Percentiles rank a stretch among this genome's conserved stretches.
These are phyloP conservation scores for Exophiala viscosa DNA, from an alignment of 2,329 filamentous ascomycete genomes.

Conservation along the genomic window DNA sequence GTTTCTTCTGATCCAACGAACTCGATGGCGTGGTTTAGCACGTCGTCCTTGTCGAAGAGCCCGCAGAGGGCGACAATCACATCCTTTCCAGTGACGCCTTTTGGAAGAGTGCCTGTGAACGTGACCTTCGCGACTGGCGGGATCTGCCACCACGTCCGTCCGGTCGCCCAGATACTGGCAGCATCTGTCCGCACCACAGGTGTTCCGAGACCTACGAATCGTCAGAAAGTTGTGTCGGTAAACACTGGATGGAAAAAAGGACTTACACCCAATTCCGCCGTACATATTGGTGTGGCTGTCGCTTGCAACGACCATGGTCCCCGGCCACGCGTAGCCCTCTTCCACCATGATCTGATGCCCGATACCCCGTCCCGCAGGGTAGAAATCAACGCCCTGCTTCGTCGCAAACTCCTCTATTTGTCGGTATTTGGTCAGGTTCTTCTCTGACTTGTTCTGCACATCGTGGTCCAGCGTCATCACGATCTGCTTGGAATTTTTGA, in stretches of 20 bases:
- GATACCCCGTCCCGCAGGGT: slow-evolving; percentile 72
- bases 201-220: slow-evolving; percentile 56
- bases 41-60: slow-evolving; percentile 80
- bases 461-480: slow-evolving; percentile 87
- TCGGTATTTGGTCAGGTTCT: slow-evolving; percentile 77
- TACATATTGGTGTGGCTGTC: slow-evolving; percentile 74
- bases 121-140: slow-evolving; percentile 79
- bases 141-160: slow-evolving; percentile 81
- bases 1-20: slow-evolving; percentile 79
- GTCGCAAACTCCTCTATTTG: slow-evolving; percentile 79
- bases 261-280: slow-evolving; percentile 61
- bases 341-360: slow-evolving; percentile 93
- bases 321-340: slow-evolving; percentile 79
- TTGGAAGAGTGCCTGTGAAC: slow-evolving; percentile 69
- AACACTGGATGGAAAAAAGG: too few relatives aligned
- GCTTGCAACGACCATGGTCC: slow-evolving; percentile 74
- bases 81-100: slow-evolving; percentile 86
- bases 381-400: slow-evolving; percentile 73
- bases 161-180: slow-evolving; percentile 79
- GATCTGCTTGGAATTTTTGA: slow-evolving; percentile 68
- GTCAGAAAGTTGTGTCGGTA: too few relatives aligned
- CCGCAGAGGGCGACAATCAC: slow-evolving; percentile 87
- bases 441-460: slow-evolving; percentile 74
- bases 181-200: slow-evolving; percentile 85
- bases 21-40: slow-evolving; percentile 86